Evolutionary conservation across 2,329 filamentous ascomycete genomes (phyloP).

Genomic region (Paecilomyces sp.): DNA sequence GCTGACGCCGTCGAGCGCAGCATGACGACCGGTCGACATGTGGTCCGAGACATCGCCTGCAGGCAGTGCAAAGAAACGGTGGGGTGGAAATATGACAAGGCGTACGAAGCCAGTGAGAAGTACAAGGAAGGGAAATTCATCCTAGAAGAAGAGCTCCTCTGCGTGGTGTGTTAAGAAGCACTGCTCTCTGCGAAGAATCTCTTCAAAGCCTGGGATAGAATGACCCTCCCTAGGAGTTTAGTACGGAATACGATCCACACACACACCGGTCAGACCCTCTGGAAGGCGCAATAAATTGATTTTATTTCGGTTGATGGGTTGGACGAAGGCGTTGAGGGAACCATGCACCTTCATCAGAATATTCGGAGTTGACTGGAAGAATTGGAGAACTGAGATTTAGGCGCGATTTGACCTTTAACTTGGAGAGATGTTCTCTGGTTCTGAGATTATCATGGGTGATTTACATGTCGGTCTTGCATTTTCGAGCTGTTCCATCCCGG

Average conservation of each 20-base stretch:
- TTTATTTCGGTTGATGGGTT: not conserved
- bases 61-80: slow-evolving; percentile 87
- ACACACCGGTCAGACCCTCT: not conserved
- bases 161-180: slow-evolving; percentile 39
- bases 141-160: slow-evolving; percentile 82
- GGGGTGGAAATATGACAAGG: slow-evolving; percentile 99
- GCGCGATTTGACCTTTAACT: not conserved
- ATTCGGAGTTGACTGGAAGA: not conserved
- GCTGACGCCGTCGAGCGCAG: slow-evolving; percentile 83
- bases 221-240: not conserved
- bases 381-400: not conserved
- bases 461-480: not conserved
- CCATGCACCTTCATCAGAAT: not conserved
- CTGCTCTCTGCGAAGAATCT: not conserved
- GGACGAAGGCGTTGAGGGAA: not conserved
- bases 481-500: not conserved
- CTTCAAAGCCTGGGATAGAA: not conserved
- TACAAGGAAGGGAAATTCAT: slow-evolving; percentile 99
- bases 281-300: not conserved
- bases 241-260: not conserved
- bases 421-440: not conserved
- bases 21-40: slow-evolving; percentile 94
- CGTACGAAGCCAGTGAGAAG: slow-evolving; percentile 84
- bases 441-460: not conserved
- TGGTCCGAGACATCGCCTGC: slow-evolving; percentile 90